These are phyloP conservation scores for Mycena citricolor DNA, from an alignment of 1,284 basidiomycete genomes.

Conservation along the genomic window DNA sequence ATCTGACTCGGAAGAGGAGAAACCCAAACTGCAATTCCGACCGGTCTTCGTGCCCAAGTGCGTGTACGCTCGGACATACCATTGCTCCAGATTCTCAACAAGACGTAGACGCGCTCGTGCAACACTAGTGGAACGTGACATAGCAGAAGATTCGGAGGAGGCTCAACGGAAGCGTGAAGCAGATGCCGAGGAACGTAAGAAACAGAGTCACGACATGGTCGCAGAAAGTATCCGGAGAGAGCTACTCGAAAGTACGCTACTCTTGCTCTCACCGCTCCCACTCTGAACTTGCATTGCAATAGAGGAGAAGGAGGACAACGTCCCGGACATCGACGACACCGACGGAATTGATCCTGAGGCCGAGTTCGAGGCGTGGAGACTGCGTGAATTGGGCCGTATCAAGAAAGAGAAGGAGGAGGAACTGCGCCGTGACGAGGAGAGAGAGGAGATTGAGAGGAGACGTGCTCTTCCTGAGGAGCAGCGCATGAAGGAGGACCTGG, in stretches of 20 bases:
- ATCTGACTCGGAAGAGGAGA: constrained; percentile 67
- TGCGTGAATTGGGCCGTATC: constrained; percentile 89
- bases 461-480: constrained; percentile 91
- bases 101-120: constrained; percentile 71
- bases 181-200: constrained; percentile 72
- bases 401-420: constrained; percentile 90
- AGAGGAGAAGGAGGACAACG: constrained; percentile 85
- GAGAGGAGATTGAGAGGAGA: constrained; percentile 87
- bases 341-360: constrained; percentile 88
- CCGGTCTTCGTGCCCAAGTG: constrained; percentile 92
- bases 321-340: constrained; percentile 92
- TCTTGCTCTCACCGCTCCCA: constrained; percentile 6
- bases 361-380: constrained; percentile 96
- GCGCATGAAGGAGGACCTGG: constrained; percentile 87
- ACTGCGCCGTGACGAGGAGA: constrained; percentile 74
- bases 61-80: constrained; percentile 28
- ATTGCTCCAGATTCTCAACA: constrained; percentile 6
- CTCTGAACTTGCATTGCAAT: constrained; percentile 9
- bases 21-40: constrained; percentile 68
- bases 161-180: constrained; percentile 58
- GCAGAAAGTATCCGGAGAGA: constrained; percentile 85
- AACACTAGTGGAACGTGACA: constrained; percentile 66
- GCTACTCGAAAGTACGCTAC: constrained; percentile 74
- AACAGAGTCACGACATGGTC: constrained; percentile 83
- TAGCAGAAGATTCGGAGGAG: constrained; percentile 71